These are phyloP conservation scores for Mycosphaerelloides madeirae DNA, from an alignment of 2,329 filamentous ascomycete species.

Conservation along the genomic window DNA sequence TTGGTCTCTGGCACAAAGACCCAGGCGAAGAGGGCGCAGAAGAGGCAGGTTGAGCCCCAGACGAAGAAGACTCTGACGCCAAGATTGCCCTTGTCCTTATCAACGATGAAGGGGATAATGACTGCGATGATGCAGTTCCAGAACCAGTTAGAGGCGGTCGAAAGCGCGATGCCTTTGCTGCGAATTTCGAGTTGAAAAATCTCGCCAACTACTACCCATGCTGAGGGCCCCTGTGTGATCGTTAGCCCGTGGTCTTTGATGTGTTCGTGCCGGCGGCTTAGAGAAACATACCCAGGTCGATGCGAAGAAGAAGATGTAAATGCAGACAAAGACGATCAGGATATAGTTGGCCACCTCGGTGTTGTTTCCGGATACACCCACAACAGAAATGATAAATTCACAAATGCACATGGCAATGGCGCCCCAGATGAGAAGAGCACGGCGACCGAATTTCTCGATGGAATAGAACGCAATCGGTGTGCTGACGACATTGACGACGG, in stretches of 20 bases:
- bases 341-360: constrained; percentile 41
- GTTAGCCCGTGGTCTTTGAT: neutral
- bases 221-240: constrained; percentile 55
- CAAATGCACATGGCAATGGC: constrained; percentile 76
- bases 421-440: constrained; percentile 71
- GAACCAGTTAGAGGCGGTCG: constrained; percentile 69
- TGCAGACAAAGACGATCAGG: constrained; percentile 78
- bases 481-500: constrained; percentile 79
- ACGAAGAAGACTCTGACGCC: constrained; percentile 45
- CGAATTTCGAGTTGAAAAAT: constrained; percentile 69
- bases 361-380: constrained; percentile 38
- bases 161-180: constrained; percentile 63
- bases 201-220: constrained; percentile 67
- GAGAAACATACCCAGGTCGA: constrained; percentile 61
- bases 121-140: constrained; percentile 53
- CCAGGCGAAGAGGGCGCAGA: constrained; percentile 35
- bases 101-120: constrained; percentile 70
- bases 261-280: neutral
- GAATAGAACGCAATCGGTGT: constrained; percentile 86
- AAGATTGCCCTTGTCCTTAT: constrained; percentile 52
- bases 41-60: constrained; percentile 37
- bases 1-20: constrained; percentile 38
- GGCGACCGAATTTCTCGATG: constrained; percentile 77
- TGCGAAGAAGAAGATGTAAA: constrained; percentile 92
- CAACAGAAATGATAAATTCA: constrained; percentile 75